Evolutionary conservation across 139 green algal genomes (phyloP), one percentile per base, ranked within the genome.

Genomic region (Chlamydomonas eustigma): DNA sequence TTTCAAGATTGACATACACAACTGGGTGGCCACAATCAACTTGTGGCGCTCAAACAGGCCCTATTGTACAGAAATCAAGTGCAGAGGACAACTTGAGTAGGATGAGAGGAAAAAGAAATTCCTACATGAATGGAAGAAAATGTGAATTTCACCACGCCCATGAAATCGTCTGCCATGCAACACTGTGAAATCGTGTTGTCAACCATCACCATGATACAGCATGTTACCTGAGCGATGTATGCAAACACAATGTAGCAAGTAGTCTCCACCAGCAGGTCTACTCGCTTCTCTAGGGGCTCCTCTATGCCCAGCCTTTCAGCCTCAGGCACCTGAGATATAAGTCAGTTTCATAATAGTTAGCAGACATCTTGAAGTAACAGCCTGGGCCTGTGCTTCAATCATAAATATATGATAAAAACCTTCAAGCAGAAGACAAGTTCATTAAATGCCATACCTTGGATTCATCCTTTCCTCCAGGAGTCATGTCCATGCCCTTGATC

Each of bases 41-140:
- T 97, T 98, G 89, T 98, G 92, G 3, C 90, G 85, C 88, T 97
- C 93, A 86, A 98, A 98, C 70, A 98, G 78, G 65, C 92, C 93
- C 84, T n/a, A n/a, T n/a, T 92, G 89, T 22, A 74, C 52, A 33
- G n/a, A n/a, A n/a, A n/a, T n/a, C n/a, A n/a, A n/a, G n/a, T n/a
- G n/a, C n/a, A n/a, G n/a, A n/a, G n/a, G n/a, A n/a, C n/a, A n/a
- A n/a, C n/a, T n/a, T n/a, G n/a, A n/a, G n/a, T n/a, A n/a, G n/a
- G n/a, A n/a, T n/a, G n/a, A n/a, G n/a, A n/a, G n/a, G n/a, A n/a
- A n/a, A n/a, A n/a, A n/a, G n/a, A n/a, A n/a, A n/a, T n/a, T n/a
- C n/a, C n/a, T n/a, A n/a, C n/a, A n/a, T 64, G 35, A 72, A 72
- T 72, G n/a, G 18, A 51, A 51, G 22, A 72, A 25, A 72, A 18